phyloP scores from a whole-genome alignment of 139 green algal species.

The Ostreobium quekettii region DNA sequence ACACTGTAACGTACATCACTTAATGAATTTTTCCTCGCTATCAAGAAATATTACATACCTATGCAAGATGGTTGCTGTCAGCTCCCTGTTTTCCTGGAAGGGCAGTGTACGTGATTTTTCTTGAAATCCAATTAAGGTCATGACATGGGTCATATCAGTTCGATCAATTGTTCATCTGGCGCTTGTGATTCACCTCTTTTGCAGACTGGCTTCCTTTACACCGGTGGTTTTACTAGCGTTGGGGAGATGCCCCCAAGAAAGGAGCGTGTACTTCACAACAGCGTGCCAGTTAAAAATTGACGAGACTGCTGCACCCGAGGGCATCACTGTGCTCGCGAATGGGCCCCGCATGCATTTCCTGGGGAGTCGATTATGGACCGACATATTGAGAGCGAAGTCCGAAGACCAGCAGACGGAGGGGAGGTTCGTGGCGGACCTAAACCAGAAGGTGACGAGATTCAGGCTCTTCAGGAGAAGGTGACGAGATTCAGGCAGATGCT shows the following conservation, averaged over 20 bases:
- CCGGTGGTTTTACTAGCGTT: not conserved
- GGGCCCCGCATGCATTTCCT: not conserved
- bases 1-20: no score
- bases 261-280: not conserved
- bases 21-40: no score
- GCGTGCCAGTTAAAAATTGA: not conserved
- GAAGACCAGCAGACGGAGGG: not conserved
- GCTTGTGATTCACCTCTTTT: no score
- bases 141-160: not conserved
- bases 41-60: not conserved
- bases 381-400: not conserved
- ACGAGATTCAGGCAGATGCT: no score
- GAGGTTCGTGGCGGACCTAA: not conserved
- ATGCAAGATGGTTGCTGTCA: not conserved
- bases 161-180: no score
- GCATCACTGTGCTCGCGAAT: not conserved
- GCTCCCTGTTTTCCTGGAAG: not conserved
- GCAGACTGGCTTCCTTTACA: not conserved
- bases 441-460: not conserved
- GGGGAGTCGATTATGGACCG: not conserved
- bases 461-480: not conserved
- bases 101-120: no score
- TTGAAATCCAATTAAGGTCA: not conserved
- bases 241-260: not conserved
- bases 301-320: not conserved